Percentiles rank a stretch among this genome's conserved stretches.
These are phyloP conservation scores for Linum usitatissimum DNA, from an alignment of 345 rosid genomes.

Conservation along the genomic window DNA sequence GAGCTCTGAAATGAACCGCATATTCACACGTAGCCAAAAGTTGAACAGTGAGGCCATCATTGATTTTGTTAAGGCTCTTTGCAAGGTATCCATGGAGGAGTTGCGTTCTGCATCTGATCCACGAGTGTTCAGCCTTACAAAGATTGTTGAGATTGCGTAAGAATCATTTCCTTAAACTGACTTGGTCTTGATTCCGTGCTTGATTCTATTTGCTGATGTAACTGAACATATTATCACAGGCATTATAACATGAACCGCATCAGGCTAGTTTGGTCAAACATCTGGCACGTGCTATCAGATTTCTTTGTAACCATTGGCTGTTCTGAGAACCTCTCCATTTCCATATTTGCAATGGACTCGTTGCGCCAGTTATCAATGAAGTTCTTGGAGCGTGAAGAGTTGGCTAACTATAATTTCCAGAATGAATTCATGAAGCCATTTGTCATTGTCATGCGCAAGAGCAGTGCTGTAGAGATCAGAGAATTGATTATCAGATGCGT, in stretches of 20 bases:
- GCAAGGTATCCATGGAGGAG: conserved; percentile 98
- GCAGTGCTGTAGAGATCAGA: conserved; percentile 95
- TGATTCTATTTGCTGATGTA: conserved; percentile 18
- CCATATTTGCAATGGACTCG: conserved; percentile 98
- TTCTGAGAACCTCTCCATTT: conserved; percentile 91
- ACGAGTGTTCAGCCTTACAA: conserved; percentile 92
- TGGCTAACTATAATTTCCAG: conserved; percentile 96
- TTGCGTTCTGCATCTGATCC: conserved; percentile 91
- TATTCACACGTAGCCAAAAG: conserved; percentile 87
- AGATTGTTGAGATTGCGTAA: conserved; percentile 99
- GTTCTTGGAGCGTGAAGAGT: conserved; percentile 88
- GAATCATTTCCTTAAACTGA: conserved; percentile 11
- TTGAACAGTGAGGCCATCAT: conserved; percentile 93
- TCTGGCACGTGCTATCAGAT: conserved; percentile 92
- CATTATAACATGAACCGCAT: conserved; percentile 99
- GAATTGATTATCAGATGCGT: conserved; percentile 96
- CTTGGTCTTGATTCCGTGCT: conserved; percentile 2
- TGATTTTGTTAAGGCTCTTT: conserved; percentile 94
- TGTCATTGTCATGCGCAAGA: conserved; percentile 97
- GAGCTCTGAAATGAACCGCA: conserved; percentile 89
- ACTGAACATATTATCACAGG: conserved; percentile 36
- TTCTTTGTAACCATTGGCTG: conserved; percentile 97
- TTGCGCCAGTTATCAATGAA: conserved; percentile 94
- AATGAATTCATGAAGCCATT: conserved; percentile 99
- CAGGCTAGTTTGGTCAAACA: conserved; percentile 98